Evolutionary conservation across 2,329 filamentous ascomycete species (phyloP).

Genomic region (Stemphylium beticola): DNA sequence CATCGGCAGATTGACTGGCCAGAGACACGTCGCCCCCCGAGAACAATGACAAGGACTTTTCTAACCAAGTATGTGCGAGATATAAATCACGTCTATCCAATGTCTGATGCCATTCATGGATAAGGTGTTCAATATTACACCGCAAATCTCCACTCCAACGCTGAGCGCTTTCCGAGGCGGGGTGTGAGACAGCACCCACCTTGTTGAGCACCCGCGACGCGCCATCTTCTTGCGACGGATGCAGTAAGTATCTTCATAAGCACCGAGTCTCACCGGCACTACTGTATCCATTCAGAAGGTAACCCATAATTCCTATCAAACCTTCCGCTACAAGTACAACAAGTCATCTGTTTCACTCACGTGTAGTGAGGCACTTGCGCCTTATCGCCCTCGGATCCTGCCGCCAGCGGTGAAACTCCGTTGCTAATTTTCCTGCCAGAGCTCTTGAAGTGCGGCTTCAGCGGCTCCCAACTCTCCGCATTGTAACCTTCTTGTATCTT

Average conservation of each 20-base stretch:
- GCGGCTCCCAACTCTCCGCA: slow-evolving; percentile 76
- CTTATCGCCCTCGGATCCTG: slow-evolving; percentile 27
- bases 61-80: background rate
- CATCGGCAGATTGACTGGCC: slow-evolving; percentile 13
- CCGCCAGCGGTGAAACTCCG: slow-evolving; percentile 22
- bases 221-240: slow-evolving; percentile 1
- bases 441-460: slow-evolving; percentile 55
- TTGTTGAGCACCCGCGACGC: slow-evolving; percentile 10
- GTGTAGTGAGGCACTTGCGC: slow-evolving; percentile 37
- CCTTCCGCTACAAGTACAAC: slow-evolving; percentile 12
- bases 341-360: slow-evolving; percentile 3
- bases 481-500: slow-evolving; percentile 78
- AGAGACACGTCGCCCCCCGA: slow-evolving; percentile 8
- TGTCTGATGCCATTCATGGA: background rate
- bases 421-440: slow-evolving; percentile 38
- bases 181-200: slow-evolving; percentile 9
- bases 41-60: background rate
- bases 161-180: background rate
- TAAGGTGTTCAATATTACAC: background rate
- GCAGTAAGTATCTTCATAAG: slow-evolving; percentile 5
- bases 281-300: background rate
- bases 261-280: slow-evolving; percentile 6
- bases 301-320: background rate
- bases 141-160: background rate
- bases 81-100: background rate